These are phyloP conservation scores for Bacterosira constricta DNA, from an alignment of 108 stramenopile species.

Conservation along the genomic window DNA sequence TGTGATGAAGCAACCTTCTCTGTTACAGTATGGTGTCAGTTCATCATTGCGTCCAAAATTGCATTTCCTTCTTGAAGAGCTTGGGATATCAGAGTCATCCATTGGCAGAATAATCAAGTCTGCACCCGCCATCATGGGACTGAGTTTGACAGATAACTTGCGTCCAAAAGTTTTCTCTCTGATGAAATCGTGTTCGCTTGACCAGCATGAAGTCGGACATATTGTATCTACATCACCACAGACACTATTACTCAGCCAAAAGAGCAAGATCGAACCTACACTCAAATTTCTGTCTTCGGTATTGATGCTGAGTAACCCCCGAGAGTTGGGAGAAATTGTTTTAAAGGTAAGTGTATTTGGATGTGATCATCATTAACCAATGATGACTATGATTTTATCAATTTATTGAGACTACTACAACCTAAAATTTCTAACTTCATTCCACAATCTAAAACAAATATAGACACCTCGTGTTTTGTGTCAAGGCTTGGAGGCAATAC, in stretches of 20 bases:
- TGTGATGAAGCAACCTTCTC: conserved; percentile 47
- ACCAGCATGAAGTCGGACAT: conserved; percentile 38
- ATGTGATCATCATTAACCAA: too few relatives aligned
- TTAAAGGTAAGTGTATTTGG: too few relatives aligned
- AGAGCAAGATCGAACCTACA: conserved; percentile 52
- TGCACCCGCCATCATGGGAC: conserved; percentile 49
- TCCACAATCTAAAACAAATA: too few relatives aligned
- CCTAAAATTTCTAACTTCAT: too few relatives aligned
- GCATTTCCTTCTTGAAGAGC: conserved; percentile 41
- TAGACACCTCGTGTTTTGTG: conserved; percentile 52
- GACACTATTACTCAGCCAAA: conserved; percentile 43
- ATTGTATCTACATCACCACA: conserved; percentile 43
- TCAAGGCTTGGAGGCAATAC: conserved; percentile 47
- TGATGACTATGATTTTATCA: too few relatives aligned
- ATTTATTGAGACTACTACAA: too few relatives aligned
- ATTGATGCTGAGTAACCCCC: conserved; percentile 19
- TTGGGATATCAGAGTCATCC: conserved; percentile 21
- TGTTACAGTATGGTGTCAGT: conserved; percentile 53
- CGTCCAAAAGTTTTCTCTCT: conserved; percentile 42
- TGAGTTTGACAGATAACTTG: conserved; percentile 52
- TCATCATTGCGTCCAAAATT: conserved; percentile 54
- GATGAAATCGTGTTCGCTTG: conserved; percentile 37
- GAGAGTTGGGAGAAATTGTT: conserved; percentile 40
- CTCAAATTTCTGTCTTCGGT: conserved; percentile 31
- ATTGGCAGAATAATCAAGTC: conserved; percentile 38